phyloP scores from a whole-genome alignment of 495 filamentous ascomycete genomes.

The Penicillium psychrofluorescens region DNA sequence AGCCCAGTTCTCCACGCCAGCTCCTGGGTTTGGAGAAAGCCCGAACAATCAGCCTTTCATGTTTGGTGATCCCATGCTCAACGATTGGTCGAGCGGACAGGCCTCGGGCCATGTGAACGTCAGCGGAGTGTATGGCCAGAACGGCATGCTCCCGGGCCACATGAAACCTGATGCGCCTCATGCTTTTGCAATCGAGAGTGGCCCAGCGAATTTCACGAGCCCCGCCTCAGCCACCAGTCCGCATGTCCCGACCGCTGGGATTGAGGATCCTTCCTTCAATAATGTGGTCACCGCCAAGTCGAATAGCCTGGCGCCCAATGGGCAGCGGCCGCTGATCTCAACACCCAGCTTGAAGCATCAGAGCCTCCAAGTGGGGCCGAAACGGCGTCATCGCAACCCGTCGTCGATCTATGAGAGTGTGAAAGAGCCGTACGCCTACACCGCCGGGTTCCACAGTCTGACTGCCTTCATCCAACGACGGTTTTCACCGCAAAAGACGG shows the following conservation, averaged over 20 bases:
- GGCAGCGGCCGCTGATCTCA: constrained; percentile 32
- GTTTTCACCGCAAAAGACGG: constrained; percentile 58
- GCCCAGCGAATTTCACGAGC: constrained; percentile 54
- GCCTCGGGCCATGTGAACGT: constrained; percentile 36
- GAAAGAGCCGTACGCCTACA: constrained; percentile 84
- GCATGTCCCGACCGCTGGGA: constrained; percentile 30
- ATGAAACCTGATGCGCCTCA: constrained; percentile 49
- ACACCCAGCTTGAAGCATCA: constrained; percentile 40
- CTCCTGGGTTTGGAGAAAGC: constrained; percentile 35
- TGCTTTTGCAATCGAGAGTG: constrained; percentile 67
- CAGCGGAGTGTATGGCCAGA: constrained; percentile 33
- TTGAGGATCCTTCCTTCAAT: constrained; percentile 30
- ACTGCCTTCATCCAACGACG: constrained; percentile 73
- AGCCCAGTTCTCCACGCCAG: constrained; percentile 38
- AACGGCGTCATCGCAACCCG: constrained; percentile 60
- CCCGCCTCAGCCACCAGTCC: constrained; percentile 47
- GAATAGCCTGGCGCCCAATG: constrained; percentile 30
- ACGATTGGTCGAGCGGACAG: constrained; percentile 38
- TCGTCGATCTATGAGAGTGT: constrained; percentile 83
- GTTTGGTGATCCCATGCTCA: constrained; percentile 40
- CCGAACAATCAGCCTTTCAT: constrained; percentile 40
- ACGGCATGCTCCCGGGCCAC: constrained; percentile 32
- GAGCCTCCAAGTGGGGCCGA: constrained; percentile 38
- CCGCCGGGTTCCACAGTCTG: constrained; percentile 80
- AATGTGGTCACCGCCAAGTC: constrained; percentile 16